Percentiles rank a stretch among this genome's conserved stretches.
Conservation (phyloP, 768 basidiomycete genomes). For the Termitomyces sp. region DNA sequence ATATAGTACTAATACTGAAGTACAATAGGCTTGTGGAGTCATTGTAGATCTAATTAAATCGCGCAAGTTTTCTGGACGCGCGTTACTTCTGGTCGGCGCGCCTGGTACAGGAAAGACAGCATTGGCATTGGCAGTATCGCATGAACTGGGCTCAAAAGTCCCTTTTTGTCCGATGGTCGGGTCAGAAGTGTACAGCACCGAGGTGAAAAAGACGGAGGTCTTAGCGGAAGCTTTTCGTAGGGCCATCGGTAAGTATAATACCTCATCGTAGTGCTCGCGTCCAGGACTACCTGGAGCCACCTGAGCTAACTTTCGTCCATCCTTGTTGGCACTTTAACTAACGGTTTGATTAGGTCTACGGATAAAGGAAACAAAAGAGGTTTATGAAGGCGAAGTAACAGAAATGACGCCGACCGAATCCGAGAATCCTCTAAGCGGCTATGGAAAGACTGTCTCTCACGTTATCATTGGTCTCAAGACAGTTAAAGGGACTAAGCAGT, state of each 20-base stretch:
- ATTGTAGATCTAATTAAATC: slow-evolving; percentile 87
- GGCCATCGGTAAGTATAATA: slow-evolving; percentile 77
- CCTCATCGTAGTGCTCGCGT: not conserved
- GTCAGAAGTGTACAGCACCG: slow-evolving; percentile 91
- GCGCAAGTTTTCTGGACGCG: slow-evolving; percentile 90
- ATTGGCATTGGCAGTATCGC: slow-evolving; percentile 89
- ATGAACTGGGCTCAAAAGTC: slow-evolving; percentile 91
- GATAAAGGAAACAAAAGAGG: slow-evolving; percentile 99
- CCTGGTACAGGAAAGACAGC: slow-evolving; percentile 99
- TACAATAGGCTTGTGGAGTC: slow-evolving; percentile 78
- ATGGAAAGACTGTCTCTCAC: slow-evolving; percentile 98
- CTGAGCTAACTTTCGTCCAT: not conserved
- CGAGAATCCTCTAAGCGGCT: slow-evolving; percentile 95
- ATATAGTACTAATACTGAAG: not conserved
- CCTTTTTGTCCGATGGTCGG: slow-evolving; percentile 99
- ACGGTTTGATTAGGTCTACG: slow-evolving; percentile 55
- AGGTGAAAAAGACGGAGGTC: slow-evolving; percentile 99
- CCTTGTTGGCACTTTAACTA: not conserved
- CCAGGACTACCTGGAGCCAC: not conserved
- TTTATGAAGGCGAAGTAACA: slow-evolving; percentile 98
- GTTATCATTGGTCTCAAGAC: slow-evolving; percentile 96
- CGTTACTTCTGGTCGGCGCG: slow-evolving; percentile 87
- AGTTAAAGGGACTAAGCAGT: slow-evolving; percentile 87
- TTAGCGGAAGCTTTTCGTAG: slow-evolving; percentile 91
- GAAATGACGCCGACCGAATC: slow-evolving; percentile 95